These are phyloP conservation scores for Candida wancherniae DNA, from an alignment of 805 yeast species.

Conservation along the genomic window DNA sequence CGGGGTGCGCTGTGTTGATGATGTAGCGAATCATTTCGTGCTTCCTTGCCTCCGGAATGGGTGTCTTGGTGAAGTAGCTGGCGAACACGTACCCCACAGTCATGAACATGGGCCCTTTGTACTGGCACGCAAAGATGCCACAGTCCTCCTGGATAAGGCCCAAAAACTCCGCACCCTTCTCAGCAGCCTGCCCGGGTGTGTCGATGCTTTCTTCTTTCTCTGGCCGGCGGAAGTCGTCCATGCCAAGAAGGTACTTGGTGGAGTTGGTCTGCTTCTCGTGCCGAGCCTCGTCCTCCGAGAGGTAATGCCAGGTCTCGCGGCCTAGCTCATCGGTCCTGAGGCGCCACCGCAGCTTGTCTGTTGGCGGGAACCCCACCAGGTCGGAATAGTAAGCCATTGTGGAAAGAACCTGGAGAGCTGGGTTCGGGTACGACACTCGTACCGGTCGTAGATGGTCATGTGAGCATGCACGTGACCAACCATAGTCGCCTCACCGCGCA, in stretches of 20 bases:
- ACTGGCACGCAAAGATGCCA: slow-evolving; percentile 90
- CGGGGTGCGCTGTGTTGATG: slow-evolving; percentile 91
- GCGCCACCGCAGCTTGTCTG: slow-evolving; percentile 76
- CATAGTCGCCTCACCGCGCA: too few relatives aligned
- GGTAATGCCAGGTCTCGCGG: slow-evolving; percentile 75
- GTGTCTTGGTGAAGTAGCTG: slow-evolving; percentile 61
- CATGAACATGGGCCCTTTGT: slow-evolving; percentile 98
- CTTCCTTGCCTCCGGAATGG: slow-evolving; percentile 61
- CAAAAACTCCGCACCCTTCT: slow-evolving; percentile 71
- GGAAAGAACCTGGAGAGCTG: neutral
- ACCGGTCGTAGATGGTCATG: neutral
- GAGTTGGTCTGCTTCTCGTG: slow-evolving; percentile 49
- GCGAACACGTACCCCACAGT: slow-evolving; percentile 82
- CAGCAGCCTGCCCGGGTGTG: slow-evolving; percentile 57
- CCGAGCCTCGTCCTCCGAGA: slow-evolving; percentile 33
- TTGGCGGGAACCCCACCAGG: slow-evolving; percentile 54
- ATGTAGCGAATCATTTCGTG: slow-evolving; percentile 78
- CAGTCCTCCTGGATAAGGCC: slow-evolving; percentile 58
- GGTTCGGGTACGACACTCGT: neutral
- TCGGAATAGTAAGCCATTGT: slow-evolving; percentile 54
- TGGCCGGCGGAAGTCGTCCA: slow-evolving; percentile 34
- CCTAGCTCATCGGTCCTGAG: slow-evolving; percentile 68
- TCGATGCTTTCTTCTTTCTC: slow-evolving; percentile 31
- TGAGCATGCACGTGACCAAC: slow-evolving; percentile 1
- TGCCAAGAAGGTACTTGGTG: slow-evolving; percentile 52